Evolutionary conservation across 2,329 filamentous ascomycete species (phyloP).

Genomic region (Gnomoniopsis smithogilvyi): DNA sequence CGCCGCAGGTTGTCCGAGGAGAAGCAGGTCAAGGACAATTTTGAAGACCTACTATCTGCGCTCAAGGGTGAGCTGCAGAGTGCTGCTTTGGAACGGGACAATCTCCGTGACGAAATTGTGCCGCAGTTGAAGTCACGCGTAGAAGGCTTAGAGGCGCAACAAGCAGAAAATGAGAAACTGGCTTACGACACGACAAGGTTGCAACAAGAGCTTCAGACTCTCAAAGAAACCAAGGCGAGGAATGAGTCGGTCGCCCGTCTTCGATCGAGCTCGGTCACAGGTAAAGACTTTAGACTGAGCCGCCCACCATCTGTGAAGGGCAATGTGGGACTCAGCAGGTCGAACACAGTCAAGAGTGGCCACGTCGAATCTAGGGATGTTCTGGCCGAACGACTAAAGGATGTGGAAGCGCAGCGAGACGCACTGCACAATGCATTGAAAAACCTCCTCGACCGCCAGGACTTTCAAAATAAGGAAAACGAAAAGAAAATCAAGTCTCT

Average conservation of each 20-base stretch:
- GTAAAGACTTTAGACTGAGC: constrained; percentile 27
- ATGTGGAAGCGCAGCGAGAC: constrained; percentile 90
- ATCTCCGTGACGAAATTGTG: constrained; percentile 83
- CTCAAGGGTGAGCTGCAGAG: constrained; percentile 80
- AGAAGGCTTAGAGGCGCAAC: constrained; percentile 74
- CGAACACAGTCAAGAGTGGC: constrained; percentile 52
- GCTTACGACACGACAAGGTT: constrained; percentile 79
- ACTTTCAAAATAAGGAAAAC: constrained; percentile 79
- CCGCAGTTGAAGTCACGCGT: constrained; percentile 74
- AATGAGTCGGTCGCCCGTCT: constrained; percentile 28
- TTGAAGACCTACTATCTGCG: constrained; percentile 84
- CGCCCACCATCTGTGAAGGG: constrained; percentile 25
- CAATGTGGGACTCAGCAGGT: constrained; percentile 43
- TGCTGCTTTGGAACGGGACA: constrained; percentile 84
- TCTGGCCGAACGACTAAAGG: constrained; percentile 77
- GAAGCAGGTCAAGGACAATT: constrained; percentile 82
- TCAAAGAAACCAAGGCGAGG: constrained; percentile 49
- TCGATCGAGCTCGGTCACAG: constrained; percentile 38
- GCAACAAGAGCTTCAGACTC: constrained; percentile 76
- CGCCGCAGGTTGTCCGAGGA: constrained; percentile 81
- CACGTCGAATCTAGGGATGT: constrained; percentile 61
- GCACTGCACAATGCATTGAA: constrained; percentile 85
- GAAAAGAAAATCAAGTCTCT: constrained; percentile 75
- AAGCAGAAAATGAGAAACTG: constrained; percentile 67
- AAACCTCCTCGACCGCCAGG: constrained; percentile 80